Evolutionary conservation across 2,329 filamentous ascomycete genomes (phyloP).

Genomic region (Penicillium decumbens): DNA sequence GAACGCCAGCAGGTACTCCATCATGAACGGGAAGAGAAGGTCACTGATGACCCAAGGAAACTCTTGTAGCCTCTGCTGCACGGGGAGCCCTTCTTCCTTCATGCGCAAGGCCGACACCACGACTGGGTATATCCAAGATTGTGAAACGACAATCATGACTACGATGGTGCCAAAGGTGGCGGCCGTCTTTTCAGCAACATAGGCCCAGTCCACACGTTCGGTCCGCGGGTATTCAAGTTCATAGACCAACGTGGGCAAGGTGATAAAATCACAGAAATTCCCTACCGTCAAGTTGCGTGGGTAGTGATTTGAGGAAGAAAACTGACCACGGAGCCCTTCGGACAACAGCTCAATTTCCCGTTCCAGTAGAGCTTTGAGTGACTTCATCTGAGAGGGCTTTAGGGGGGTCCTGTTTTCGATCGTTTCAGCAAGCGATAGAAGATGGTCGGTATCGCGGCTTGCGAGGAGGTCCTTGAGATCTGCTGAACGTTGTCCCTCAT

Average conservation of each 20-base stretch:
- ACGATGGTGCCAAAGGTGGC: slow-evolving; percentile 65
- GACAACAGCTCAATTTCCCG: slow-evolving; percentile 62
- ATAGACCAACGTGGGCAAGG: slow-evolving; percentile 72
- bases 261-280: slow-evolving; percentile 68
- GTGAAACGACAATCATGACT: slow-evolving; percentile 73
- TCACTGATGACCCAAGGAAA: slow-evolving; percentile 74
- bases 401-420: slow-evolving; percentile 60
- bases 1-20: slow-evolving; percentile 73
- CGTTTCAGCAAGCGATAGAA: slow-evolving; percentile 57
- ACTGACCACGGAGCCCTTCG: slow-evolving; percentile 62
- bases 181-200: slow-evolving; percentile 66
- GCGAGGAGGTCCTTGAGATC: slow-evolving; percentile 11
- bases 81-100: slow-evolving; percentile 55
- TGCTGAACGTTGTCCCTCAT: slow-evolving; percentile 41
- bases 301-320: slow-evolving; percentile 53
- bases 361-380: slow-evolving; percentile 62
- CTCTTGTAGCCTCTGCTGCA: slow-evolving; percentile 57
- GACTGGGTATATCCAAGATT: slow-evolving; percentile 72
- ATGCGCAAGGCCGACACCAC: slow-evolving; percentile 65
- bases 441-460: slow-evolving; percentile 46
- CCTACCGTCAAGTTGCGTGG: slow-evolving; percentile 62
- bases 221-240: slow-evolving; percentile 71
- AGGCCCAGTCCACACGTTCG: slow-evolving; percentile 66
- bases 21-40: slow-evolving; percentile 71
- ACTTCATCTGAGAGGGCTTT: slow-evolving; percentile 50